Percentiles rank a stretch among this genome's conserved stretches.
Evolutionary conservation across 805 yeast species (phyloP).

Genomic region (Citeromyces nyonsensis): DNA sequence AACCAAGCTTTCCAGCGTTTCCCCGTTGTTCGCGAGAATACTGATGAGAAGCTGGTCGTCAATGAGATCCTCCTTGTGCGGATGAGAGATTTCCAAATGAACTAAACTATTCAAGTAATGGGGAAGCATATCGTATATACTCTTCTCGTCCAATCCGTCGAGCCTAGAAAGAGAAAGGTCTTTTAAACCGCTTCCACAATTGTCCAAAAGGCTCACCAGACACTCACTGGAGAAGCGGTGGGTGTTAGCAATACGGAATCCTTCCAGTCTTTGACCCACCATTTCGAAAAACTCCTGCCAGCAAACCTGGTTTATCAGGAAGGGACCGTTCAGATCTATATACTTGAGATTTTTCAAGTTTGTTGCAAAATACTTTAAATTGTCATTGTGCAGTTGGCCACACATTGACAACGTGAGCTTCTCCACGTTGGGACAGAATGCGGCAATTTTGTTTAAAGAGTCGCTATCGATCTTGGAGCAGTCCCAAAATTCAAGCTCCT

Average conservation of each 20-base stretch:
- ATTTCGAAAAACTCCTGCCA: conserved; percentile 68
- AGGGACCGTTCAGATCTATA: conserved; percentile 77
- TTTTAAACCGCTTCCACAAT: conserved; percentile 40
- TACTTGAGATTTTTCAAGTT: conserved; percentile 39
- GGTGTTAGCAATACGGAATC: conserved; percentile 61
- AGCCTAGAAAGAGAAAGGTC: conserved; percentile 48
- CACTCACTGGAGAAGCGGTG: conserved; percentile 68
- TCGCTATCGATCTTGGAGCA: conserved; percentile 66
- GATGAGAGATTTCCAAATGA: conserved; percentile 53
- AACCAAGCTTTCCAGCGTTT: conserved; percentile 34
- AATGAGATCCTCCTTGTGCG: conserved; percentile 47
- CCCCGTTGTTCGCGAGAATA: conserved; percentile 46
- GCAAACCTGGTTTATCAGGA: conserved; percentile 54
- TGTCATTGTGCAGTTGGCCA: conserved; percentile 77
- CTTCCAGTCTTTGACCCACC: conserved; percentile 34
- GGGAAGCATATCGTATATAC: conserved; percentile 49
- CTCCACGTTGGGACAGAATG: conserved; percentile 64
- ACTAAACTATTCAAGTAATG: conserved; percentile 39
- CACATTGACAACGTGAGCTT: conserved; percentile 72
- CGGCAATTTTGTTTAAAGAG: conserved; percentile 53
- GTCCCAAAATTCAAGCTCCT: conserved; percentile 70
- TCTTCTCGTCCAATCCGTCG: conserved; percentile 50
- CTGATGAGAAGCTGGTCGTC: conserved; percentile 54
- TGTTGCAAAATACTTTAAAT: conserved; percentile 42
- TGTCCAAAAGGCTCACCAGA: conserved; percentile 42